Evolutionary conservation across 148 eudicot genomes (phyloP).

Genomic region (Chenopodium quinoa): DNA sequence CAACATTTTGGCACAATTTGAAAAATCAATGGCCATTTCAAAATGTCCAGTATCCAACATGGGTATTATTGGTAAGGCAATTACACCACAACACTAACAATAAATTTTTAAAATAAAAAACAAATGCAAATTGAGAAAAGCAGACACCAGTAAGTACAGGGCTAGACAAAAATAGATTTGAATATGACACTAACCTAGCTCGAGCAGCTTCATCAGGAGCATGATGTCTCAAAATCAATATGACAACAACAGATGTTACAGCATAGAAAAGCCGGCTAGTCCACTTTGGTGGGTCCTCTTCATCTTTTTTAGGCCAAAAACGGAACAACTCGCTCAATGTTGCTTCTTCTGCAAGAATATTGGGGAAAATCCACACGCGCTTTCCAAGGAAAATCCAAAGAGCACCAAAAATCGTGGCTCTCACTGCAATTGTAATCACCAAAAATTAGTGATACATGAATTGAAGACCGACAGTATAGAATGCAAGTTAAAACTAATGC

Average conservation of each 20-base stretch:
- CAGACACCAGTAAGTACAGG: background rate
- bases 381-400: constrained; percentile 78
- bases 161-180: background rate
- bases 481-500: background rate
- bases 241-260: constrained; percentile 52
- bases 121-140: background rate
- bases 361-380: constrained; percentile 93
- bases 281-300: constrained; percentile 90
- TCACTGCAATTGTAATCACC: constrained; percentile 50
- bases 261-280: constrained; percentile 84
- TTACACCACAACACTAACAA: background rate
- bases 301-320: constrained; percentile 95
- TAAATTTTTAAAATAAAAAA: background rate
- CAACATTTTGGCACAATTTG: background rate
- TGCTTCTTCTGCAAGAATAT: constrained; percentile 99
- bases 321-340: constrained; percentile 83
- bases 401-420: constrained; percentile 82
- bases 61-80: background rate
- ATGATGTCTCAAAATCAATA: constrained; percentile 85
- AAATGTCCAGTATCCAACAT: background rate
- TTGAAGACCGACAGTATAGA: background rate
- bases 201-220: constrained; percentile 99
- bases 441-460: constrained; percentile 3
- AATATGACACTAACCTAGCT: constrained; percentile 61
- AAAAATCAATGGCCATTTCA: background rate